These are phyloP conservation scores for Nannizziopsis barbatae DNA, from an alignment of 2,329 filamentous ascomycete genomes.

Conservation along the genomic window DNA sequence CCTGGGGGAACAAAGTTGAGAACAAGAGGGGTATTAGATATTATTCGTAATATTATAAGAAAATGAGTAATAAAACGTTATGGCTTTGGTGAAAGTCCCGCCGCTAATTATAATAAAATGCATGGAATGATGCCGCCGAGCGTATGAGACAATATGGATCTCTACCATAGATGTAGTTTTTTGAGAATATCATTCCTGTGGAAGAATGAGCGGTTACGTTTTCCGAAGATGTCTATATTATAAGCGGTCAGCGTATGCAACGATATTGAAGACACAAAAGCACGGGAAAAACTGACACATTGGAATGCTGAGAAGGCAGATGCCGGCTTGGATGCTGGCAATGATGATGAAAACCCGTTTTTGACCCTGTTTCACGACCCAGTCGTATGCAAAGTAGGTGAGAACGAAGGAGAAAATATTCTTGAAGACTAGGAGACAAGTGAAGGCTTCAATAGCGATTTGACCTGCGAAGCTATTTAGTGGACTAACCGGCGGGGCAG, in stretches of 20 bases:
- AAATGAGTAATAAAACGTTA: neutral
- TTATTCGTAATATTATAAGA: no score
- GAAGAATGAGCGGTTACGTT: slow-evolving; percentile 64
- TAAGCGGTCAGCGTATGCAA: neutral
- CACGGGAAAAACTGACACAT: slow-evolving; percentile 55
- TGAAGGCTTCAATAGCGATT: slow-evolving; percentile 77
- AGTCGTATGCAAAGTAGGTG: slow-evolving; percentile 74
- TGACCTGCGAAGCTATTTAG: slow-evolving; percentile 43
- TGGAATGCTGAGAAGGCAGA: slow-evolving; percentile 65
- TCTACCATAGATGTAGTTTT: slow-evolving; percentile 22
- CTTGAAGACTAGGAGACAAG: slow-evolving; percentile 83
- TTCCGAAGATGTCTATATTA: slow-evolving; percentile 61
- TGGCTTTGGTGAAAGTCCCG: neutral
- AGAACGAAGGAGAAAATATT: slow-evolving; percentile 83
- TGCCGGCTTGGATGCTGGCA: slow-evolving; percentile 61
- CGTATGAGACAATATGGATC: neutral
- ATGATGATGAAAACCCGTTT: slow-evolving; percentile 56
- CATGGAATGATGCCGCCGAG: neutral
- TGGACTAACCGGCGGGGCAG: neutral
- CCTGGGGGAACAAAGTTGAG: neutral
- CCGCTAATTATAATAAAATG: neutral
- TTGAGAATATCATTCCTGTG: slow-evolving; percentile 61
- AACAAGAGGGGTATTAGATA: neutral
- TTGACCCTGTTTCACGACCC: slow-evolving; percentile 55
- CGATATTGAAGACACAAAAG: neutral